Evolutionary conservation across 2,329 filamentous ascomycete genomes (phyloP), one percentile per base, ranked within the genome.

Genomic region (Penicillium sp.): DNA sequence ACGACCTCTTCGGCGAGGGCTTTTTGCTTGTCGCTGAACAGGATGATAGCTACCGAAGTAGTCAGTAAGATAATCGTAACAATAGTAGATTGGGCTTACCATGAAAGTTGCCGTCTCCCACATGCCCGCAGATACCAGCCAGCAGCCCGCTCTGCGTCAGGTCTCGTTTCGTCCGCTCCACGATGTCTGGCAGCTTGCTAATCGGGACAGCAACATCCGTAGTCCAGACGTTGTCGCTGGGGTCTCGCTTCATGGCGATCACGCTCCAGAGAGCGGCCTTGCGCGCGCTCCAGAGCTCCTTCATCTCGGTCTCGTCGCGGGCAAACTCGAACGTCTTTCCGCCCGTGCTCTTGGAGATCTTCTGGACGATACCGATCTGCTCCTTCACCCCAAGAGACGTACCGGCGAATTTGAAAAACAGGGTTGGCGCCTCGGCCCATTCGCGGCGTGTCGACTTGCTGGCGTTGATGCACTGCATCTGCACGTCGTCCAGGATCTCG

Each of bases 401-500:
- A 8, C 88, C 88, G 0, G 84, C 79, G 65, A 90, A 90, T 69
- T 90, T 90, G 75, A 91, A 83, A 65, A 91, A 91, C 1, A 91
- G 75, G 0, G 88, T 91, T 0, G 88, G 86, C 0, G 76, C 74
- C 66, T 90, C 87, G 57, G 82, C 82, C 88, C 88, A 91, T 38
- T 75, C 76, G 23, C 78, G 68, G 43, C 68, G 71, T 2, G 77
- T 79, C 8, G 71, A 68, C 35, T 75, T 67, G 58, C 75, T 77
- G 47, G 73, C 71, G 62, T 87, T 87, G 71, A 87, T 86, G 69
- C 82, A 86, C 61, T 78, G 75, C 84, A 97, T 97, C 77, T 96
- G 91, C 57, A 91, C 87, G 68, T 96, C 91, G 74, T 97, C 92
- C 26, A 97, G 79, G 57, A 97, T 88, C 75, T 97, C 92, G 45